Percentiles rank a stretch among this genome's conserved stretches.
These are phyloP conservation scores for Phytopythium kandeliae DNA, from an alignment of 352 stramenopile species.

Conservation along the genomic window DNA sequence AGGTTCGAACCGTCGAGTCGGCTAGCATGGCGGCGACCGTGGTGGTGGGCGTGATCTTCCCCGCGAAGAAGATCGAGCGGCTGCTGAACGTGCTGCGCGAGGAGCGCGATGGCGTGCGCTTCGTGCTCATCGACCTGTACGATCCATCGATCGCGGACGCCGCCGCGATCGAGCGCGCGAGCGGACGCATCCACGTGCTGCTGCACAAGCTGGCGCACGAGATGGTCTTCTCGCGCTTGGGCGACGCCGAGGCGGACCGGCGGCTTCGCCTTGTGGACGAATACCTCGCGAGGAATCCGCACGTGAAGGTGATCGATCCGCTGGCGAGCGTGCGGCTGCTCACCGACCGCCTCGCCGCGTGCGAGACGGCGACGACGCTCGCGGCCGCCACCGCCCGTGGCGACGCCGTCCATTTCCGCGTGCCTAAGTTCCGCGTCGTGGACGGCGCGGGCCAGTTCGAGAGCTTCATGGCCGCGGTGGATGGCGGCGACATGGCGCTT, in stretches of 20 bases:
- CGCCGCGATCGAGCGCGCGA: conserved; percentile 28
- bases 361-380: conserved; percentile 37
- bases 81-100: conserved; percentile 57
- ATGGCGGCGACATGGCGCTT: conserved; percentile 31
- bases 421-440: conserved; percentile 50
- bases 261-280: conserved; percentile 53
- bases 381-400: conserved; percentile 5
- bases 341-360: conserved; percentile 58
- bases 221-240: conserved; percentile 67
- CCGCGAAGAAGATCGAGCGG: conserved; percentile 76
- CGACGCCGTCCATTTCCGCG: conserved; percentile 23
- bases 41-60: conserved; percentile 74
- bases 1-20: no score
- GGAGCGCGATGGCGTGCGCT: conserved; percentile 41
- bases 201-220: conserved; percentile 83
- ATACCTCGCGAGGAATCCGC: conserved; percentile 32
- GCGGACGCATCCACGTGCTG: conserved; percentile 52
- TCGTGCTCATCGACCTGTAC: conserved; percentile 73
- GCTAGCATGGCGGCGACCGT: conserved; percentile 31
- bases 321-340: conserved; percentile 63
- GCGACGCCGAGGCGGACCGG: conserved; percentile 30
- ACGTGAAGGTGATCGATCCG: conserved; percentile 57
- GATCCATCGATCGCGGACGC: conserved; percentile 19
- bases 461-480: conserved; percentile 27
- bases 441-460: conserved; percentile 31